Evolutionary conservation across 352 stramenopile species (phyloP).

Genomic region (Aphanomyces cochlioides): DNA sequence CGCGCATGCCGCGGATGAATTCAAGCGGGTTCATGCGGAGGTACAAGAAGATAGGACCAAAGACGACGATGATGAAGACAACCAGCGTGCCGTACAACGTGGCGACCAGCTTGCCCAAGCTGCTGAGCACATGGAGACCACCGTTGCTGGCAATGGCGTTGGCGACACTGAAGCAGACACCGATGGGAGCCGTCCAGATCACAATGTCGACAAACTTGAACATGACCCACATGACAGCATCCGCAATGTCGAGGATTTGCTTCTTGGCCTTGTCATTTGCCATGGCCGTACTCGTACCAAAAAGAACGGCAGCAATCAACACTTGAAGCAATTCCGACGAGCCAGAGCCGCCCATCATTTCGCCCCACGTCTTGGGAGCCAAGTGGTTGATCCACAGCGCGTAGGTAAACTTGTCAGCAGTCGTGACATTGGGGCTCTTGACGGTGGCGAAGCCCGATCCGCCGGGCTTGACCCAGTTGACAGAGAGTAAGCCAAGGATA

Average conservation of each 20-base stretch:
- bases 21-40: constrained; percentile 49
- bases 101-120: constrained; percentile 41
- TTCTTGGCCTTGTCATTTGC: constrained; percentile 40
- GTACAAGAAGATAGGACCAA: constrained; percentile 40
- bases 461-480: constrained; percentile 54
- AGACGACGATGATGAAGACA: constrained; percentile 49
- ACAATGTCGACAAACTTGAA: constrained; percentile 68
- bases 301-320: constrained; percentile 46
- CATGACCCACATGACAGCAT: constrained; percentile 59
- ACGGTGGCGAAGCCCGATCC: constrained; percentile 39
- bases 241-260: constrained; percentile 42
- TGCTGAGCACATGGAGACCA: constrained; percentile 37
- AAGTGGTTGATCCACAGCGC: constrained; percentile 55
- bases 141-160: constrained; percentile 52
- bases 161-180: constrained; percentile 56
- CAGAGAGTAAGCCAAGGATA: constrained; percentile 44
- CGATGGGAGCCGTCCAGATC: constrained; percentile 55
- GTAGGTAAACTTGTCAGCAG: constrained; percentile 44
- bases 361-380: constrained; percentile 61
- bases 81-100: constrained; percentile 51
- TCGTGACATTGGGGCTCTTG: constrained; percentile 31
- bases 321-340: constrained; percentile 59
- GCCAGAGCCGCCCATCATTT: constrained; percentile 62
- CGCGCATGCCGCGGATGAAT: constrained; percentile 50
- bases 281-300: constrained; percentile 41